Base-by-base conservation (phyloP, 129 eudicot genomes). In the Artemisia tridentata region DNA sequence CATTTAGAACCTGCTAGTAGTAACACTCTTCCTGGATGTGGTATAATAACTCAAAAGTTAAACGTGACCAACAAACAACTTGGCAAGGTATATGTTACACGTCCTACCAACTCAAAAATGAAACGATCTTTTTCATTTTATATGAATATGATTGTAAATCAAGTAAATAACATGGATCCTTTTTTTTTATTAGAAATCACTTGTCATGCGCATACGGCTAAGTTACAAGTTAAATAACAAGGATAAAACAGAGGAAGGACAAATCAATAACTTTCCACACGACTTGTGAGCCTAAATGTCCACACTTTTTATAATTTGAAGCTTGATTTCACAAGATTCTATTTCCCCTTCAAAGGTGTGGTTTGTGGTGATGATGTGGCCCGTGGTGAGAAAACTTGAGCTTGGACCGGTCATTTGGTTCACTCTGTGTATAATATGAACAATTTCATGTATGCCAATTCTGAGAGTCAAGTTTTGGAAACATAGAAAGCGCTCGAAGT, bases 1-100 rank as follows among this genome's bases (percentile, higher is more conserved):
- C 96, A 85, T 84, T 63, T 92, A 76, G 95, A 89, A 46, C 98
- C 96, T 74, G 98, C 98, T 72, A 89, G 95, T 61, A 72, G 90
- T 61, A 87, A 81, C 67, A 78, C 85, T 19, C 95, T 92, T 71
- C 96, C 88, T 16, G 85, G 75, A 71, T 82, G 80, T 77, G 84
- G 85, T 53, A 77, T 86, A 25, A 78, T 92, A 79, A 80, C 88
- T 60, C 98, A 92, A 66, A 89, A 74, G 59, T 65, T 89, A 71
- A 80, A 79, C 41, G 80, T 89, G 69, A 83, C 92, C 66, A 92
- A 89, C 81, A 89, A 88, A 80, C 96, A 88, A 84, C 96, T 89
- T 72, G 96, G 98, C 77, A 92, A 87, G 96, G 98, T 91, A 83
- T 57, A 18, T 20, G 18, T 51, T 51, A 38, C 45, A 38, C 45